phyloP scores from a whole-genome alignment of 2,329 filamentous ascomycete genomes.

The Uncinocarpus reesii region DNA sequence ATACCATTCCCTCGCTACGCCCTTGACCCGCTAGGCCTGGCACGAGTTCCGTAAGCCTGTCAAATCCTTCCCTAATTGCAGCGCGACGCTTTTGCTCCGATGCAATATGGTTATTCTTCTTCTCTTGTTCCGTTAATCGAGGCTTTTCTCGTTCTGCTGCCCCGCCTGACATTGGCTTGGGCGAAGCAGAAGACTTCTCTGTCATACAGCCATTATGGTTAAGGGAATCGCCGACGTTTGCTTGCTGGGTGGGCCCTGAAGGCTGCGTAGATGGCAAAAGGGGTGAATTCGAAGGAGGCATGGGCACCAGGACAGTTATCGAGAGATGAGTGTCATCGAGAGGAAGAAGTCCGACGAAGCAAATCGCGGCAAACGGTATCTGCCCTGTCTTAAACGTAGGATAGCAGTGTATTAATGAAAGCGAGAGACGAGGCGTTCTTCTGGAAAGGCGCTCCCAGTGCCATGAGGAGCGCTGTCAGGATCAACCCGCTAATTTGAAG shows the following conservation, averaged over 20 bases:
- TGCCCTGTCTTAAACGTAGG: background rate
- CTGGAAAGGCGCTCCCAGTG: no score
- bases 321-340: background rate
- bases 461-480: background rate
- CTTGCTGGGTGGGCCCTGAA: background rate
- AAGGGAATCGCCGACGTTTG: background rate
- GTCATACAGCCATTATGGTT: background rate
- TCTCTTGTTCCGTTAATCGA: constrained; percentile 54
- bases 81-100: constrained; percentile 56
- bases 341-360: background rate
- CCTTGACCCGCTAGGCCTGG: constrained; percentile 74
- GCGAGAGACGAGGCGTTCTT: no score
- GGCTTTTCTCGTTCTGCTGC: constrained; percentile 13
- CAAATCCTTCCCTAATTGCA: constrained; percentile 74
- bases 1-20: constrained; percentile 73
- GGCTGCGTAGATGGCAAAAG: constrained; percentile 8
- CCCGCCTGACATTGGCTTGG: background rate
- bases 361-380: background rate
- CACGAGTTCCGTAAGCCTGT: constrained; percentile 67
- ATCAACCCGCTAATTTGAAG: background rate
- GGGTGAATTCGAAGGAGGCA: constrained; percentile 7
- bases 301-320: background rate
- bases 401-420: background rate
- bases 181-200: constrained; percentile 11
- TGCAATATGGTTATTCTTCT: constrained; percentile 64